phyloP scores from a whole-genome alignment of 805 yeast species.

The Helenozyma baotianmanensis region DNA sequence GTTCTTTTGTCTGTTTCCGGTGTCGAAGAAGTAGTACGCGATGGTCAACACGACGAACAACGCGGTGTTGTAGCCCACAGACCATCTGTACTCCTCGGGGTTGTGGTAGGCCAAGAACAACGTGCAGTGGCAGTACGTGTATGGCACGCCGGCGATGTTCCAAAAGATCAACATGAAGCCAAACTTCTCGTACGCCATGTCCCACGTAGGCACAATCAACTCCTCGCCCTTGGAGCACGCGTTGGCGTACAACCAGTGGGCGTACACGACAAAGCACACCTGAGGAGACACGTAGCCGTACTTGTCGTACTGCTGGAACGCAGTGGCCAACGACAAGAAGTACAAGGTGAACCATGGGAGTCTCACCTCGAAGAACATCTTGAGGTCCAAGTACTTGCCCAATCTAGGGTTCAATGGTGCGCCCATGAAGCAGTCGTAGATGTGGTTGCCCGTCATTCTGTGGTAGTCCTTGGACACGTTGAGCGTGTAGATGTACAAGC shows the following conservation, averaged over 20 bases:
- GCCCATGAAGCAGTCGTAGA: constrained; percentile 95
- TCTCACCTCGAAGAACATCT: constrained; percentile 97
- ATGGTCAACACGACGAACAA: constrained; percentile 53
- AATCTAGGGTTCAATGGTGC: constrained; percentile 95
- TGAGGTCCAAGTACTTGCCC: constrained; percentile 80
- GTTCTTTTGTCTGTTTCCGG: constrained; percentile 93
- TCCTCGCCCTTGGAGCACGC: constrained; percentile 98
- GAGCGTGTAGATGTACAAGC: constrained; percentile 65
- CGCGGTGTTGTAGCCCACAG: constrained; percentile 52
- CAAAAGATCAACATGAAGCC: constrained; percentile 99
- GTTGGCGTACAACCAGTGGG: constrained; percentile 92
- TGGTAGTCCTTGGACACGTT: constrained; percentile 70
- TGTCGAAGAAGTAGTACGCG: constrained; percentile 91
- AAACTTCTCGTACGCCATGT: constrained; percentile 97
- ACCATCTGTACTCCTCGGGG: constrained; percentile 78
- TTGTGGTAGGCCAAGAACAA: constrained; percentile 77
- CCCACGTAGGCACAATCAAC: constrained; percentile 97
- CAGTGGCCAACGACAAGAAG: constrained; percentile 70
- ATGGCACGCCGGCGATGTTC: constrained; percentile 99
- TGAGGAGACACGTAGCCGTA: constrained; percentile 81
- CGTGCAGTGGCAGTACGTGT: constrained; percentile 93
- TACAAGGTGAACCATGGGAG: constrained; percentile 92
- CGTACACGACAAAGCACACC: constrained; percentile 65
- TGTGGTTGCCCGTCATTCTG: constrained; percentile 83
- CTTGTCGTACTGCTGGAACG: constrained; percentile 71